phyloP scores from a whole-genome alignment of 768 basidiomycete genomes.

The Psilocybe azurescens region DNA sequence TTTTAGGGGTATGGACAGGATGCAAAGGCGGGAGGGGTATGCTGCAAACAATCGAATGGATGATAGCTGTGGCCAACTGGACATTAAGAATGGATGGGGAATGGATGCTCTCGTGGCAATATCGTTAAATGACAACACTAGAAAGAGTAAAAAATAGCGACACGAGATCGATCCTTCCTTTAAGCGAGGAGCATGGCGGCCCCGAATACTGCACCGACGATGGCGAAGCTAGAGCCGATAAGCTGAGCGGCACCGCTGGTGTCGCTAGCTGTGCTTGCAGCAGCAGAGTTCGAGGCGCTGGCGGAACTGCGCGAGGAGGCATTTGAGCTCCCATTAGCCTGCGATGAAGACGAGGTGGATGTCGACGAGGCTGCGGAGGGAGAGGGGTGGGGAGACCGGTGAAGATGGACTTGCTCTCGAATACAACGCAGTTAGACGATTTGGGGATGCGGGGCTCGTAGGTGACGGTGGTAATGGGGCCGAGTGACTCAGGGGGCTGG shows the following conservation, averaged over 20 bases:
- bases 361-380: neutral
- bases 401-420: slow-evolving; percentile 36
- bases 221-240: neutral
- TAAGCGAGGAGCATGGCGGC: neutral
- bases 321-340: neutral
- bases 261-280: neutral
- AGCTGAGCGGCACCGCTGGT: neutral
- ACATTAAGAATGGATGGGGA: neutral
- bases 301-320: neutral
- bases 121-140: neutral
- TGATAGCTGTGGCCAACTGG: too few relatives aligned
- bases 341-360: neutral
- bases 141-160: neutral
- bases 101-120: neutral
- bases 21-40: too few relatives aligned
- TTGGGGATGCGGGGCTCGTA: slow-evolving; percentile 48
- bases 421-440: slow-evolving; percentile 39
- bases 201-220: neutral
- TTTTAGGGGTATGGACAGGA: neutral
- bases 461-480: slow-evolving; percentile 46
- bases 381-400: slow-evolving; percentile 23
- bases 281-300: neutral
- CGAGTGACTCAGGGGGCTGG: slow-evolving; percentile 49
- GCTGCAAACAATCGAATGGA: too few relatives aligned
- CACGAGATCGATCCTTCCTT: neutral